Conservation (phyloP, 116 monocot species). For the Cymodocea nodosa region DNA sequence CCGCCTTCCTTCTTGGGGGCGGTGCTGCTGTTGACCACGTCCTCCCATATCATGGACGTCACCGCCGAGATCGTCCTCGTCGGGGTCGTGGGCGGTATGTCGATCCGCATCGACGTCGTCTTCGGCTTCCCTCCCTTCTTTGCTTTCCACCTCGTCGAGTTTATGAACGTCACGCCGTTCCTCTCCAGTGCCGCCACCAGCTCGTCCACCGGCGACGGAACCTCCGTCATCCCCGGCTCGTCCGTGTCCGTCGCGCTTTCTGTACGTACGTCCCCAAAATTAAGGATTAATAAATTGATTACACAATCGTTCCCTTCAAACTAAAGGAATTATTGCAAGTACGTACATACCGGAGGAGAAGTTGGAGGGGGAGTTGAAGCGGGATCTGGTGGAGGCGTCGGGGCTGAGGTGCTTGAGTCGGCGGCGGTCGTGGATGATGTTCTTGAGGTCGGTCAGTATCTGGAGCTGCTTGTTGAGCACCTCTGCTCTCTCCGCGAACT, state of each 20-base stretch:
- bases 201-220: constrained; percentile 36
- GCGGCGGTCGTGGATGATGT: constrained; percentile 46
- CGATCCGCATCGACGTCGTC: constrained; percentile 59
- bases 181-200: constrained; percentile 72
- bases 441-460: constrained; percentile 61
- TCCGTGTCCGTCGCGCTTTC: constrained; percentile 19
- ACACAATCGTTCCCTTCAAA: too few relatives aligned
- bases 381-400: constrained; percentile 8
- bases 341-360: constrained; percentile 55
- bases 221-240: constrained; percentile 8
- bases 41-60: constrained; percentile 75
- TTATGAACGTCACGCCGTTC: constrained; percentile 69
- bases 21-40: constrained; percentile 48
- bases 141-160: constrained; percentile 34
- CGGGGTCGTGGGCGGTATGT: constrained; percentile 73
- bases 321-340: too few relatives aligned
- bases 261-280: background rate
- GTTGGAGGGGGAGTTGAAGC: constrained; percentile 28
- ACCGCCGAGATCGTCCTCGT: constrained; percentile 42
- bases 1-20: constrained; percentile 14
- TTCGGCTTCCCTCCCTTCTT: constrained; percentile 64
- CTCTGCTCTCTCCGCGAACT: constrained; percentile 69
- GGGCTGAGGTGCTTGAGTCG: constrained; percentile 8
- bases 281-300: too few relatives aligned
- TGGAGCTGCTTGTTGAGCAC: constrained; percentile 67